Conservation (phyloP, 345 rosid species). For the Gynandropsis gynandra region DNA sequence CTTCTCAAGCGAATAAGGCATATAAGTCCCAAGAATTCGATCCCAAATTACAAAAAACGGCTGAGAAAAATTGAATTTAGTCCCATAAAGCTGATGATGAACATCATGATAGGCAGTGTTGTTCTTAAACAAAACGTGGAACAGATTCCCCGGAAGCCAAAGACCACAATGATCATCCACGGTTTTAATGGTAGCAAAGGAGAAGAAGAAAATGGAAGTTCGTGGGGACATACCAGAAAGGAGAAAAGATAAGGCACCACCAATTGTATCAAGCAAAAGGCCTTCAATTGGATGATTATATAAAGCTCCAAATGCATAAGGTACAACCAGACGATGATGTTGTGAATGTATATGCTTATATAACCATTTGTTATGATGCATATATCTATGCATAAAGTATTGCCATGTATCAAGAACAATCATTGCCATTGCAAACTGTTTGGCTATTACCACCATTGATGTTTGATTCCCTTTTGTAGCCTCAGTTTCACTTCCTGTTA, state of each 20-base stretch:
- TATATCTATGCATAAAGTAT: slow-evolving; percentile 75
- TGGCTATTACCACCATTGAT: slow-evolving; percentile 47
- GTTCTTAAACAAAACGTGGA: slow-evolving; percentile 65
- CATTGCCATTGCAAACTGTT: slow-evolving; percentile 71
- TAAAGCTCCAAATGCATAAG: slow-evolving; percentile 77
- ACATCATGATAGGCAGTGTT: slow-evolving; percentile 81
- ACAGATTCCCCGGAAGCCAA: slow-evolving; percentile 75
- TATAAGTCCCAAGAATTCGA: slow-evolving; percentile 72
- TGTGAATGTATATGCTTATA: slow-evolving; percentile 74
- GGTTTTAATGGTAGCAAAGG: slow-evolving; percentile 80
- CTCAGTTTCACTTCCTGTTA: slow-evolving; percentile 51
- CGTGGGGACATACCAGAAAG: slow-evolving; percentile 82
- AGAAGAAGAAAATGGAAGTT: slow-evolving; percentile 76
- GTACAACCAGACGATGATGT: slow-evolving; percentile 82
- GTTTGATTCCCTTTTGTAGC: slow-evolving; percentile 26
- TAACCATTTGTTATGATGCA: slow-evolving; percentile 79
- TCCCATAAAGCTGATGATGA: slow-evolving; percentile 81
- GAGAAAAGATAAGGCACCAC: slow-evolving; percentile 75
- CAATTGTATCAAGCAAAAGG: slow-evolving; percentile 65
- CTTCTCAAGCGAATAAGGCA: slow-evolving; percentile 75
- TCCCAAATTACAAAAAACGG: slow-evolving; percentile 83
- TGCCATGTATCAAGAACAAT: slow-evolving; percentile 77
- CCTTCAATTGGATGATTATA: slow-evolving; percentile 82
- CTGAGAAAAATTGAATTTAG: slow-evolving; percentile 73
- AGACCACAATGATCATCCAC: slow-evolving; percentile 84